These are phyloP conservation scores for Neurospora sp. DNA, from an alignment of 2,329 filamentous ascomycete genomes.

Conservation along the genomic window DNA sequence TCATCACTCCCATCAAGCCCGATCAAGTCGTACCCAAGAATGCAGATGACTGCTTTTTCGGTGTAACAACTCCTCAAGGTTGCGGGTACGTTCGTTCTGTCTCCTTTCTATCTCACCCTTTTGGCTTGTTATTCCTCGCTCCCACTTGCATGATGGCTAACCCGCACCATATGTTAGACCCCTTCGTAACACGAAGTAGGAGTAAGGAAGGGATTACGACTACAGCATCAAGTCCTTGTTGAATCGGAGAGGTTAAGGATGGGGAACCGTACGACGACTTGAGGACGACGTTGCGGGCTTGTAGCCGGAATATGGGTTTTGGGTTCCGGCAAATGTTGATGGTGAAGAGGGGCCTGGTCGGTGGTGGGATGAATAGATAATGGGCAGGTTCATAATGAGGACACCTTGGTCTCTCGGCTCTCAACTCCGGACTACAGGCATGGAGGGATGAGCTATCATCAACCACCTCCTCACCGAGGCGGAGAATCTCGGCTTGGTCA, in stretches of 20 bases:
- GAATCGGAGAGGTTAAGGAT: not conserved
- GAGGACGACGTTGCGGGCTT: not conserved
- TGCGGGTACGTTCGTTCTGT: conserved; percentile 41
- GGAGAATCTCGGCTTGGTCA: not conserved
- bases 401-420: not conserved
- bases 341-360: not conserved
- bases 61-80: conserved; percentile 44
- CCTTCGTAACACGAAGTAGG: not conserved
- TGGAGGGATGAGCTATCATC: not conserved
- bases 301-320: not conserved
- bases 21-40: conserved; percentile 41
- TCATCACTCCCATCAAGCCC: conserved; percentile 41
- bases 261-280: not conserved
- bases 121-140: not conserved
- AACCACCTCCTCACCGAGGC: not conserved
- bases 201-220: not conserved
- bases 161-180: not conserved
- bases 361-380: not conserved
- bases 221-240: not conserved
- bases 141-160: not conserved
- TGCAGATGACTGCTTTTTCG: conserved; percentile 43
- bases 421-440: not conserved
- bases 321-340: not conserved
- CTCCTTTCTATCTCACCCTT: too few relatives aligned
- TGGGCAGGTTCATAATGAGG: not conserved